These are phyloP conservation scores for Coemansia sp. DNA, from an alignment of 192 early-diverging fungal species.

Conservation along the genomic window DNA sequence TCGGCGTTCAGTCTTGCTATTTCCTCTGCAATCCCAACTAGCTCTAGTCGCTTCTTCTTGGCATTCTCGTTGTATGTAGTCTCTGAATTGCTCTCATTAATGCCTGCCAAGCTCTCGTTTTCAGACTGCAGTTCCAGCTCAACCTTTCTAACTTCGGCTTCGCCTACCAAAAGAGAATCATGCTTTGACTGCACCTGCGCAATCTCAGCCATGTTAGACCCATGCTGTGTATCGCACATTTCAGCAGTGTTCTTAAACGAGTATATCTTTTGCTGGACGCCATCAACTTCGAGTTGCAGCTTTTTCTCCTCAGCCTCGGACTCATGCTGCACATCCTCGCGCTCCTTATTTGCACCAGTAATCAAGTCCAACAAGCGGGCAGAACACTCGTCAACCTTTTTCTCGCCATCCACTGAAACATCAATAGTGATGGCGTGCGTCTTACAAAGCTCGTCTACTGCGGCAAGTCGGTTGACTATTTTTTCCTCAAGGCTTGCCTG, in stretches of 20 bases:
- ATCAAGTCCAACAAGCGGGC: slow-evolving; percentile 36
- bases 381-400: slow-evolving; percentile 18
- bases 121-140: slow-evolving; percentile 30
- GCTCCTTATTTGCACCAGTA: slow-evolving; percentile 51
- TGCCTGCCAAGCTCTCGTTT: slow-evolving; percentile 32
- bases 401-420: slow-evolving; percentile 16
- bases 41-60: slow-evolving; percentile 45
- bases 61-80: slow-evolving; percentile 19
- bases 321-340: slow-evolving; percentile 21
- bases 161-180: slow-evolving; percentile 25
- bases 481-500: slow-evolving; percentile 37
- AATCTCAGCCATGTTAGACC: slow-evolving; percentile 23
- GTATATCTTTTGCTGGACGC: slow-evolving; percentile 36
- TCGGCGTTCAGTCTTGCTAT: slow-evolving; percentile 55
- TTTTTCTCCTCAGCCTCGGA: slow-evolving; percentile 18
- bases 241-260: slow-evolving; percentile 21
- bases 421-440: slow-evolving; percentile 7
- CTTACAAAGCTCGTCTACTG: slow-evolving; percentile 23
- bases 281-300: slow-evolving; percentile 35
- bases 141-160: background rate
- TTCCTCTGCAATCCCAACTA: slow-evolving; percentile 52
- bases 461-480: slow-evolving; percentile 22
- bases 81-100: slow-evolving; percentile 15
- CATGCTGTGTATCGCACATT: slow-evolving; percentile 22
- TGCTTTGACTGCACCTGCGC: slow-evolving; percentile 20